Evolutionary conservation across 1,284 basidiomycete genomes (phyloP).

Genomic region (Macrocystidia cucumis): DNA sequence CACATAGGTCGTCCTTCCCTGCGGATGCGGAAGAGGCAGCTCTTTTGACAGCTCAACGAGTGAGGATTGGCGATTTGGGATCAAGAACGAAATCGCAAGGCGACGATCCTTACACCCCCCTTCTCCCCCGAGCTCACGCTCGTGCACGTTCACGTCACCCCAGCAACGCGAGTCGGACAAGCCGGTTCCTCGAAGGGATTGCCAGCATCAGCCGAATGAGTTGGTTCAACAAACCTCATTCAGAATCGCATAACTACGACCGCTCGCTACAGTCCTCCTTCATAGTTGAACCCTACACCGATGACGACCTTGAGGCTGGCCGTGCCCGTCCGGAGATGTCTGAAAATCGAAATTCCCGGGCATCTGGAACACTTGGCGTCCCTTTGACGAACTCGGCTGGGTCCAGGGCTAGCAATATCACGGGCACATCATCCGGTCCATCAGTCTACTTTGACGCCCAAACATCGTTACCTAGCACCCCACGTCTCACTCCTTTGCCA

Average conservation of each 20-base stretch:
- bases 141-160: conserved; percentile 10
- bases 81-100: conserved; percentile 16
- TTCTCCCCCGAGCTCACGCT: conserved; percentile 10
- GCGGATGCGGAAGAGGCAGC: conserved; percentile 38
- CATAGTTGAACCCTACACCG: conserved; percentile 2
- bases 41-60: conserved; percentile 50
- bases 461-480: conserved; percentile 40
- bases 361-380: too few relatives aligned
- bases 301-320: conserved; percentile 16
- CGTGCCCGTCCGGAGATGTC: conserved; percentile 15
- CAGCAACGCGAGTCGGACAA: conserved; percentile 16
- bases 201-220: conserved; percentile 39
- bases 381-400: too few relatives aligned
- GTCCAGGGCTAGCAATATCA: conserved; percentile 7
- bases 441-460: conserved; percentile 55
- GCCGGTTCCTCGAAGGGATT: conserved; percentile 29
- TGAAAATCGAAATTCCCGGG: conserved; percentile 8
- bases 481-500: conserved; percentile 33
- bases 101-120: conserved; percentile 10
- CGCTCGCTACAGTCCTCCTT: conserved; percentile 7
- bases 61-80: conserved; percentile 40
- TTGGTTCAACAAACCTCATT: conserved; percentile 37
- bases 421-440: conserved; percentile 36
- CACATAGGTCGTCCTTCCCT: conserved; percentile 24
- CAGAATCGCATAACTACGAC: conserved; percentile 10